Conservation (phyloP, 352 stramenopile species). For the Achlya hypogyna region DNA sequence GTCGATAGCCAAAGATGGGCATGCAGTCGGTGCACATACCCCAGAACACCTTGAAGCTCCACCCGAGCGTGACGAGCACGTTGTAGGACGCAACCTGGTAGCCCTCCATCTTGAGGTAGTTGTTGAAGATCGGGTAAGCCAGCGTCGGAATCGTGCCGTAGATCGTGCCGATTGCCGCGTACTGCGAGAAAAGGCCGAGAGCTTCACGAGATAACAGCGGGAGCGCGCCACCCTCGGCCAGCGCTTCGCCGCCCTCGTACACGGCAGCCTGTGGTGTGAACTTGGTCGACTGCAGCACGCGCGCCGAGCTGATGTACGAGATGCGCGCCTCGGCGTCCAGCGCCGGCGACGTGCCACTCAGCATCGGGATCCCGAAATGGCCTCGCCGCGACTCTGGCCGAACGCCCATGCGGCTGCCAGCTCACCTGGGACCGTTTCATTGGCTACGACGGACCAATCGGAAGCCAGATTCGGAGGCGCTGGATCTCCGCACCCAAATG, state of each 20-base stretch:
- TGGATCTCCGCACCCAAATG: too few relatives aligned
- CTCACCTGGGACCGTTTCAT: too few relatives aligned
- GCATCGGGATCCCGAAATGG: background rate
- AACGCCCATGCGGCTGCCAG: too few relatives aligned
- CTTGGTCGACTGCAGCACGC: background rate
- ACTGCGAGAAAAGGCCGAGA: constrained; percentile 32
- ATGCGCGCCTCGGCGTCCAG: background rate
- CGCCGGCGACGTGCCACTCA: background rate
- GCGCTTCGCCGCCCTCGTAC: constrained; percentile 27
- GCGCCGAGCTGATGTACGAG: background rate
- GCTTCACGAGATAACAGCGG: constrained; percentile 25
- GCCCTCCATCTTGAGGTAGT: constrained; percentile 35
- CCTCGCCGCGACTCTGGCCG: background rate
- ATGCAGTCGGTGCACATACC: constrained; percentile 48
- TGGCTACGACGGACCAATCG: too few relatives aligned
- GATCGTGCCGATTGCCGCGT: constrained; percentile 32
- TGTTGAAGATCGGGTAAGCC: constrained; percentile 32
- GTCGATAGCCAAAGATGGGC: constrained; percentile 43
- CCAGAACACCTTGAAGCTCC: constrained; percentile 58
- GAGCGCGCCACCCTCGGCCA: constrained; percentile 29
- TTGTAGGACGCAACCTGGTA: constrained; percentile 28
- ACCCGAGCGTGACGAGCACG: constrained; percentile 37
- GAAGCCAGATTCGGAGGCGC: too few relatives aligned
- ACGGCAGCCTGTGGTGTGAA: background rate
- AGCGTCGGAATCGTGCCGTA: constrained; percentile 34